Evolutionary conservation across 1,284 basidiomycete species (phyloP), one percentile per base, ranked within the genome.

Genomic region (Cerioporus squamosus): DNA sequence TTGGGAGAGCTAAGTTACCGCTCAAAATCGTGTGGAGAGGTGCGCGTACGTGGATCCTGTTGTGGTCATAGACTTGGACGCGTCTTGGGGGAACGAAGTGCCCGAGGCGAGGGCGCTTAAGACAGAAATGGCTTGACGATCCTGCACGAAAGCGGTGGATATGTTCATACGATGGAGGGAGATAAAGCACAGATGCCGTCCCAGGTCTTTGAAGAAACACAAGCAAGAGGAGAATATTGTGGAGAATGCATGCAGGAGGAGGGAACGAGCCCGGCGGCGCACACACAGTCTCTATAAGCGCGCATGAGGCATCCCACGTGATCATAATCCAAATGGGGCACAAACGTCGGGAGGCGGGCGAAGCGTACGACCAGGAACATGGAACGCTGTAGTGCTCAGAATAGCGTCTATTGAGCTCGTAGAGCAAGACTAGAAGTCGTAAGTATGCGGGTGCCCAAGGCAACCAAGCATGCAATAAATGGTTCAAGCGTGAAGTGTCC

Each of bases 331-430:
- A 45, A 54, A 50, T 43, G 5, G 18, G 51, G 26, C 26, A n/a
- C n/a, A 29, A 9, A 3, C 26, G 26, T 29, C 26, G n/a, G n/a
- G n/a, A n/a, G n/a, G n/a, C n/a, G n/a, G n/a, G n/a, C n/a, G n/a
- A n/a, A n/a, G n/a, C n/a, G n/a, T n/a, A n/a, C n/a, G n/a, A n/a
- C n/a, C n/a, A n/a, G n/a, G n/a, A n/a, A n/a, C n/a, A n/a, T n/a
- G n/a, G n/a, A n/a, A n/a, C n/a, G n/a, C n/a, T n/a, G n/a, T n/a
- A n/a, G n/a, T n/a, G n/a, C n/a, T n/a, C n/a, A 29, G 15, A 18
- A 52, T 33, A 40, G 12, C 38, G 26, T 58, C 47, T 59, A 59
- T 59, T 57, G 45, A n/a, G 44, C 31, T 46, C 55, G 50, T n/a
- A 31, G 38, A 42, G 44, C 29, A 29, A 39, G 24, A 31, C 12